Percentiles rank a stretch among this genome's conserved stretches.
phyloP scores from a whole-genome alignment of 345 rosid species.

The Gossypium raimondii region DNA sequence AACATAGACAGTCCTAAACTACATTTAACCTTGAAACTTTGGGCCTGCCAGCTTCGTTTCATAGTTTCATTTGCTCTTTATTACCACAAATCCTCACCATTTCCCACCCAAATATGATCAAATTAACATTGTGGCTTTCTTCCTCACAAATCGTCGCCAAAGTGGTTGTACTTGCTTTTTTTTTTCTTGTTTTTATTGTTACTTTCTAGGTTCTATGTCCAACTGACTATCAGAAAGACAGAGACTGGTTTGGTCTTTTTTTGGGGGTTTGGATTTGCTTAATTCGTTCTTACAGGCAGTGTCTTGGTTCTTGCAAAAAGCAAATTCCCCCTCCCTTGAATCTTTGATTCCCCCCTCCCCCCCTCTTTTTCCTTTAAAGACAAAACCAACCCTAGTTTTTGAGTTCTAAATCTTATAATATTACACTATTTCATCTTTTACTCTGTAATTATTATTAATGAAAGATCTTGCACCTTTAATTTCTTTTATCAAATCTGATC shows the following conservation, averaged over 20 bases:
- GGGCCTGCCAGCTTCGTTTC: background rate
- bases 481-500: background rate
- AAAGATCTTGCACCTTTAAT: slow-evolving; percentile 5
- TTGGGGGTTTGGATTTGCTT: slow-evolving; percentile 27
- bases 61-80: background rate
- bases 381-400: background rate
- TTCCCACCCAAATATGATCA: slow-evolving; percentile 10
- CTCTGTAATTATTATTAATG: background rate
- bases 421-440: background rate
- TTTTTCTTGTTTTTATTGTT: too few species aligned
- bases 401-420: background rate
- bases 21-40: background rate
- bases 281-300: slow-evolving; percentile 29
- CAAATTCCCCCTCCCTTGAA: slow-evolving; percentile 19
- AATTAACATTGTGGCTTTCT: background rate
- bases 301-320: slow-evolving; percentile 41
- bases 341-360: background rate
- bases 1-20: background rate
- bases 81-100: background rate
- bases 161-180: slow-evolving; percentile 3
- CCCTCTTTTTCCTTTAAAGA: background rate
- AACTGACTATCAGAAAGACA: slow-evolving; percentile 9
- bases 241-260: background rate
- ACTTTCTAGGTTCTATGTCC: slow-evolving; percentile 11
- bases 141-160: slow-evolving; percentile 8